Conservation (phyloP, 2,329 filamentous ascomycete species). For the Metarhizium sp. region DNA sequence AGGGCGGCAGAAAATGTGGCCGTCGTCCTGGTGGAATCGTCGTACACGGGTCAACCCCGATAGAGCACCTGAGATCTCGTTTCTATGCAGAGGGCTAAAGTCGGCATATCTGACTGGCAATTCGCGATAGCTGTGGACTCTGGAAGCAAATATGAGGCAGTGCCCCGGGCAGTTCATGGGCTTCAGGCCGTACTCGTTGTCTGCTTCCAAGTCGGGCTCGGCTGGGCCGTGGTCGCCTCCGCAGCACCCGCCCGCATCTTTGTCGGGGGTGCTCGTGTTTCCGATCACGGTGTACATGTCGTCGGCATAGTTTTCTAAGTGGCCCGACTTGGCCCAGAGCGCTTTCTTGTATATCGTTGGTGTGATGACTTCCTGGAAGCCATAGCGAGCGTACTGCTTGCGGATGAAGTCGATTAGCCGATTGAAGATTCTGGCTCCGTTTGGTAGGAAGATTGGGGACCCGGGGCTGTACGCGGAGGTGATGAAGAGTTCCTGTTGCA, state of each 20-base stretch:
- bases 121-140: constrained; percentile 66
- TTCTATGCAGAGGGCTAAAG: constrained; percentile 79
- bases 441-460: constrained; percentile 75
- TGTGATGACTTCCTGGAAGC: constrained; percentile 81
- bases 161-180: constrained; percentile 93
- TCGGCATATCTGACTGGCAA: constrained; percentile 78
- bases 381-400: constrained; percentile 74
- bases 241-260: constrained; percentile 17
- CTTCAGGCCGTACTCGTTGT: constrained; percentile 73
- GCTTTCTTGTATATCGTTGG: constrained; percentile 87
- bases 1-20: constrained; percentile 80
- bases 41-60: constrained; percentile 76
- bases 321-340: constrained; percentile 76
- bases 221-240: constrained; percentile 17
- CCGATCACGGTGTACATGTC: constrained; percentile 82
- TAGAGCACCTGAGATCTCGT: constrained; percentile 73
- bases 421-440: constrained; percentile 76
- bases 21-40: constrained; percentile 84
- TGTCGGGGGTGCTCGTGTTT: constrained; percentile 20
- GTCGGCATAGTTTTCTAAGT: constrained; percentile 82
- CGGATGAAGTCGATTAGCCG: constrained; percentile 74
- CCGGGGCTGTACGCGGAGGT: constrained; percentile 74
- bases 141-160: constrained; percentile 71
- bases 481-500: constrained; percentile 68
- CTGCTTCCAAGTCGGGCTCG: constrained; percentile 41